phyloP scores from a whole-genome alignment of 306 rosid species.

The Elaeagnus macrophylla region DNA sequence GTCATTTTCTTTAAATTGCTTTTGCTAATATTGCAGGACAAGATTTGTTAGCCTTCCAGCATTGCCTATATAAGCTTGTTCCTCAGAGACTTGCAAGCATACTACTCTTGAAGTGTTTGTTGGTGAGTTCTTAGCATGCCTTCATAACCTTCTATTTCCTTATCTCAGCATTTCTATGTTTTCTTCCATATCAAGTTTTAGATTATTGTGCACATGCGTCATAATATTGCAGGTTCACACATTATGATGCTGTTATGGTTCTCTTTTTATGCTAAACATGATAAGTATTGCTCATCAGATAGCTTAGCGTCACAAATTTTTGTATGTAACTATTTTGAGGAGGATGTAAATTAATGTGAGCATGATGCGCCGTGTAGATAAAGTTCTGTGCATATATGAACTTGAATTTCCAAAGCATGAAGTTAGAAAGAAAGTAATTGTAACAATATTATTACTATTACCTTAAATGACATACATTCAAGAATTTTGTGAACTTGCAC shows the following conservation, averaged over 20 bases:
- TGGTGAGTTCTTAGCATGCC: conserved; percentile 6
- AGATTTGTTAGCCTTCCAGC: conserved; percentile 1
- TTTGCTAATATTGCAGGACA: conserved; percentile 3
- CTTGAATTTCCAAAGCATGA: too few relatives aligned
- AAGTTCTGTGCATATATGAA: too few relatives aligned
- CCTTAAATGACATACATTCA: not conserved
- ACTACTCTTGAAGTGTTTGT: conserved; percentile 3
- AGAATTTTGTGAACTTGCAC: not conserved
- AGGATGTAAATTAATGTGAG: too few relatives aligned
- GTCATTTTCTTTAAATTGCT: conserved; percentile 2
- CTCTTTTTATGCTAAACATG: not conserved
- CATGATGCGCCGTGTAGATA: too few relatives aligned
- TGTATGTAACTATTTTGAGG: too few relatives aligned
- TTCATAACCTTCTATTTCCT: not conserved
- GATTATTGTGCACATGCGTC: not conserved
- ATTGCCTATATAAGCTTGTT: conserved; percentile 16
- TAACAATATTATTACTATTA: too few relatives aligned
- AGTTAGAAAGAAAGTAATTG: too few relatives aligned
- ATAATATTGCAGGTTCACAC: not conserved
- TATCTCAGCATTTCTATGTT: not conserved
- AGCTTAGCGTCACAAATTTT: too few relatives aligned
- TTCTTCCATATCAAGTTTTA: not conserved
- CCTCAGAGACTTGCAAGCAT: not conserved
- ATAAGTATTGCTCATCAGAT: too few relatives aligned
- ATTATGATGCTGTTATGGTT: not conserved